Evolutionary conservation across 2,329 filamentous ascomycete species (phyloP), one percentile per base, ranked within the genome.

Genomic region (Exophiala sideris): DNA sequence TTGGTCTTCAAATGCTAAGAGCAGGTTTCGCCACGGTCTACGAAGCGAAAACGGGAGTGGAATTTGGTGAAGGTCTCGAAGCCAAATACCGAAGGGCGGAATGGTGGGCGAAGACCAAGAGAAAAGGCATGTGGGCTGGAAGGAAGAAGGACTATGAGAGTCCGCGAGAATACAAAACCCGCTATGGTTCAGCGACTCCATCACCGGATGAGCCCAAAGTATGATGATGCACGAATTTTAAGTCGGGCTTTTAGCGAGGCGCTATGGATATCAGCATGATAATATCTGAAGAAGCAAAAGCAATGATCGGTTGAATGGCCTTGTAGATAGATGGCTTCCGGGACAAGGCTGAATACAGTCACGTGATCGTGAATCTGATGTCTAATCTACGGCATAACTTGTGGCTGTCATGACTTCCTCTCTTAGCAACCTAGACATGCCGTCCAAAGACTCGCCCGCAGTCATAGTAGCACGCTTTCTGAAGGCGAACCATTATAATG

Each of bases 1-100:
- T 99, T 4, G 91, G 92, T 2, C 74, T 91, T 57, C 88, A 95
- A 70, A 95, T 99, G 91, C 73, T 99, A 58, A 88, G 84, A 73
- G 79, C 76, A 18, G 94, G 94, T 0, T 73, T 95, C 59, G 94
- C 92, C 38, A 96, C 90, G 2, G 87, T 94, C 2, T 99, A 97
- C 69, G 94, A 97, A 73, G 92, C 90, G 24, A 97, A 95, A 72
- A 81, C 79, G 4, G 94, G 92, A 2, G 87, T 83, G 16, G 94
- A 97, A 68, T 99, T 94, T 76, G 94, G 94, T 20, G 83, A 85
- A 0, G 76, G 81, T 52, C 82, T 85, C 64, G 65, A 71, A 61
- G 74, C 79, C 61, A 72, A 68, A 57, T 80, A 79, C 62, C 67
- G 74, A 24, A 65, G 67, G 14, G 74, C 75, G 2, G 77, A 80